phyloP scores from a whole-genome alignment of 2,329 filamentous ascomycete species.

The Nigrospora sphaerica region DNA sequence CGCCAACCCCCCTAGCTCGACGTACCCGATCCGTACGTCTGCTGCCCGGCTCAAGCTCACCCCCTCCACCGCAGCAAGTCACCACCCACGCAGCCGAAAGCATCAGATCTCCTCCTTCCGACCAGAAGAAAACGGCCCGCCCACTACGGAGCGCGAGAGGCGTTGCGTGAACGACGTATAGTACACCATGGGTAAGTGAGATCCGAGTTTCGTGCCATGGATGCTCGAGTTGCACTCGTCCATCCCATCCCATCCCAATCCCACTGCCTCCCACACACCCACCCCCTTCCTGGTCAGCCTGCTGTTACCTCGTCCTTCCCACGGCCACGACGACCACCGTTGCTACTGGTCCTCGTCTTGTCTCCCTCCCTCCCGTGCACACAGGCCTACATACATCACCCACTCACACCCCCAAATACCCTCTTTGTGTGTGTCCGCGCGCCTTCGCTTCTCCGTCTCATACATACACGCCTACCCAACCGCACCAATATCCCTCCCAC shows the following conservation, averaged over 20 bases:
- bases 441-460: neutral
- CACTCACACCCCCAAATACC: neutral
- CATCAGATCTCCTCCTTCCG: neutral
- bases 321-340: too few species aligned
- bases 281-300: neutral
- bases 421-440: neutral
- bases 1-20: slow-evolving; percentile 1
- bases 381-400: neutral
- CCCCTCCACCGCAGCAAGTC: neutral
- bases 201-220: neutral
- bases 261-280: neutral
- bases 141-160: neutral
- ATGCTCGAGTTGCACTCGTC: neutral
- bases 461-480: neutral
- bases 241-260: neutral
- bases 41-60: slow-evolving; percentile 4
- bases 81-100: neutral
- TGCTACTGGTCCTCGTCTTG: too few species aligned
- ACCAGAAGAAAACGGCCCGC: neutral
- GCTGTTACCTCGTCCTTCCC: neutral
- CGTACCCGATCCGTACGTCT: slow-evolving; percentile 2
- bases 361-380: neutral
- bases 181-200: slow-evolving; percentile 5
- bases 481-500: neutral
- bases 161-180: neutral